phyloP scores from a whole-genome alignment of 805 yeast species.

The Saccharomycopsis fodiens region DNA sequence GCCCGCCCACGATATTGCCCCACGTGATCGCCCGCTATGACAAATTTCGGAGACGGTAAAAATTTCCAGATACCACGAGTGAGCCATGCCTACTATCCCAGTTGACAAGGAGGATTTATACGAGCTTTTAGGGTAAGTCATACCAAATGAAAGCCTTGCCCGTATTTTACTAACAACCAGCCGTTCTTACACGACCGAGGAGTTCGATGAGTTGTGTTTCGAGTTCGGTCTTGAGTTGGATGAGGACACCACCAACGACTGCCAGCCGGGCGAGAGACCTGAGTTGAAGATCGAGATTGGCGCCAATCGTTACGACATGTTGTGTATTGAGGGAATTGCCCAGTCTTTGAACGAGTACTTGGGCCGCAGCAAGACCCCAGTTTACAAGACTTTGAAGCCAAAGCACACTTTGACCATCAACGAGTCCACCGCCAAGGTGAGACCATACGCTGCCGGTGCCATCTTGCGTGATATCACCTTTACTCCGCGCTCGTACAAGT shows the following conservation, averaged over 20 bases:
- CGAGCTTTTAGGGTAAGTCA: conserved; percentile 54
- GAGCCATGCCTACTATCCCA: conserved; percentile 85
- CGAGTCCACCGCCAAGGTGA: conserved; percentile 59
- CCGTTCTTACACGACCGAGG: conserved; percentile 66
- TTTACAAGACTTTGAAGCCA: conserved; percentile 56
- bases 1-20: too few species aligned
- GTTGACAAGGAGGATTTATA: conserved; percentile 92
- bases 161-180: conserved; percentile 20
- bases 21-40: too few species aligned
- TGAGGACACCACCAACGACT: conserved; percentile 84
- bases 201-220: conserved; percentile 94
- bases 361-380: conserved; percentile 60
- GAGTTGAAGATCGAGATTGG: conserved; percentile 94
- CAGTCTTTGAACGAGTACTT: conserved; percentile 88
- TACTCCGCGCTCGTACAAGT: conserved; percentile 80
- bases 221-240: conserved; percentile 96
- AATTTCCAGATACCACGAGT: background rate
- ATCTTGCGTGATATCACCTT: conserved; percentile 76
- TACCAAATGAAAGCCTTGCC: conserved; percentile 16
- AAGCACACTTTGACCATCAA: conserved; percentile 61
- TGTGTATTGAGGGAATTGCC: conserved; percentile 96
- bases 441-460: conserved; percentile 97
- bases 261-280: conserved; percentile 83
- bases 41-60: background rate
- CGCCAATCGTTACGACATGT: conserved; percentile 97